Conservation (phyloP, 371 early-diverging fungal genomes). For the Blakeslea trispora region DNA sequence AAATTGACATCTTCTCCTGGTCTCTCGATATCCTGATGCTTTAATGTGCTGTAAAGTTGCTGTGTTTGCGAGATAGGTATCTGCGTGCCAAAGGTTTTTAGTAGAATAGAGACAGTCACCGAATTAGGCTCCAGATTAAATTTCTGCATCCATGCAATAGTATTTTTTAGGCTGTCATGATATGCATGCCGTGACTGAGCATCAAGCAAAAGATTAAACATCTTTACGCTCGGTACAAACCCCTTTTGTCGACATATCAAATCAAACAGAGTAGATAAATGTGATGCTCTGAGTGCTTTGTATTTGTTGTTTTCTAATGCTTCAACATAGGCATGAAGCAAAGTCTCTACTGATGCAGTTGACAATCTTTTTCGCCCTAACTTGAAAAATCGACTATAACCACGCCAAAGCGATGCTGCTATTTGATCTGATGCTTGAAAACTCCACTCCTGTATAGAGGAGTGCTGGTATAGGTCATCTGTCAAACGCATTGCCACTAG, state of each 20-base stretch:
- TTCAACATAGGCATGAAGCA: background rate
- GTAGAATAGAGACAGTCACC: slow-evolving; percentile 12
- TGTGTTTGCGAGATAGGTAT: slow-evolving; percentile 6
- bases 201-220: slow-evolving; percentile 15
- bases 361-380: background rate
- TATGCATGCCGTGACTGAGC: background rate
- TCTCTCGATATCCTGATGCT: background rate
- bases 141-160: slow-evolving; percentile 17
- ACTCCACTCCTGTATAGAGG: slow-evolving; percentile 11
- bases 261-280: slow-evolving; percentile 2
- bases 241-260: slow-evolving; percentile 2
- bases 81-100: slow-evolving; percentile 12
- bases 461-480: slow-evolving; percentile 1
- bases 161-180: slow-evolving; percentile 4
- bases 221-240: slow-evolving; percentile 9
- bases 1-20: slow-evolving; percentile 7
- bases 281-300: background rate
- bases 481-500: slow-evolving; percentile 10
- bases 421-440: background rate
- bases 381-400: background rate
- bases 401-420: slow-evolving; percentile 10
- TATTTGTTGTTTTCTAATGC: background rate
- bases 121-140: slow-evolving; percentile 17
- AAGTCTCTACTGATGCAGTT: background rate
- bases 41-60: slow-evolving; percentile 10